Conservation (phyloP, 78 protist species). For the Protostelium mycophagum region DNA sequence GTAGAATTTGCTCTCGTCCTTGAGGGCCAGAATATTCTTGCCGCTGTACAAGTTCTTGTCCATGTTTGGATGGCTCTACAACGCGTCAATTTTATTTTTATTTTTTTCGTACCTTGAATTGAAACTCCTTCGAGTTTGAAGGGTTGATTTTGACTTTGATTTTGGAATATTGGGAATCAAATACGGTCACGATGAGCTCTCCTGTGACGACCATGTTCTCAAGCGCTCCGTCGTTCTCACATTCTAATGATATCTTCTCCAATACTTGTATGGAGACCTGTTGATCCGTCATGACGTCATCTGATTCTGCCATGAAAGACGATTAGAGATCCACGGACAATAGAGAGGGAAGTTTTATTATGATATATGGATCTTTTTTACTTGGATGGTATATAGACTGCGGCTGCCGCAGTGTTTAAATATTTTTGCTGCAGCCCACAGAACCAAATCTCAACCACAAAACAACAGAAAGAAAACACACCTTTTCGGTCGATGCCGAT, state of each 20-base stretch:
- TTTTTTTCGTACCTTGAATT: constrained; percentile 32
- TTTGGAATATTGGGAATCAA: constrained; percentile 10
- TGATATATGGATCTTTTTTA: no score
- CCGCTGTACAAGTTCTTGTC: constrained; percentile 21
- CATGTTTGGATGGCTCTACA: constrained; percentile 46
- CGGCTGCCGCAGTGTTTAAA: no score
- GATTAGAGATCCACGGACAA: no score
- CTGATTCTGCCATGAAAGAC: no score
- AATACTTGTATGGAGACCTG: constrained; percentile 29
- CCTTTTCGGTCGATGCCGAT: no score
- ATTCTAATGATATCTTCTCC: constrained; percentile 18
- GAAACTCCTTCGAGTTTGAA: constrained; percentile 16
- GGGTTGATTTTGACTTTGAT: constrained; percentile 11
- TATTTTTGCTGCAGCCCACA: no score
- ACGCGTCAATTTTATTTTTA: not conserved
- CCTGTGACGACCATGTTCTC: constrained; percentile 49
- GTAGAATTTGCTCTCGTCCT: constrained; percentile 21
- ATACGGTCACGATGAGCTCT: constrained; percentile 37
- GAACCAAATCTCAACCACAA: no score
- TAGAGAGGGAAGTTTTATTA: no score
- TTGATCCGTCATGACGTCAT: no score
- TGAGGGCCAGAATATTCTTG: constrained; percentile 6
- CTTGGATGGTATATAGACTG: no score
- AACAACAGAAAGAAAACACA: no score
- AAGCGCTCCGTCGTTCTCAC: constrained; percentile 54